Evolutionary conservation across 2,329 filamentous ascomycete genomes (phyloP), one percentile per base, ranked within the genome.

Genomic region (Monosporascus sp.): DNA sequence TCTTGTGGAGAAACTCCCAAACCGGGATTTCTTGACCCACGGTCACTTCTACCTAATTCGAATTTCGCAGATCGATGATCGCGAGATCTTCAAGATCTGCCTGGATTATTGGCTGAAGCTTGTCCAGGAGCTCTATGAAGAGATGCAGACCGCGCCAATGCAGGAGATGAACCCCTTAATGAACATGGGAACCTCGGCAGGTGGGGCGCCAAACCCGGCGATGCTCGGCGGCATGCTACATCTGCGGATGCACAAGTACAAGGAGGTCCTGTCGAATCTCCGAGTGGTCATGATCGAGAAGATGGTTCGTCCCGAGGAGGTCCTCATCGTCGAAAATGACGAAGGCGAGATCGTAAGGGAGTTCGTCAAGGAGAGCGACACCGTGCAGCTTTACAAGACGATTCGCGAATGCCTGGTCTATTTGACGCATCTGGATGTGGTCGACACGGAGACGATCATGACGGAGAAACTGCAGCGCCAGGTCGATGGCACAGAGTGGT

Each of bases 201-300:
- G 88, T 51, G 92, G 92, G 45, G 92, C 91, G 2, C 88, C 90
- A 49, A 91, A 96, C 68, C 90, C 93, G 1, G 83, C 78, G 50
- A 77, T 93, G n/a, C 79, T 97, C 57, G 87, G 86, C 63, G 96
- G 91, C 71, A 96, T 96, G 66, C 91, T 93, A 14, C 43, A 46
- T 27, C 82, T 99, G 45, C 87, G 95, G 57, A 99, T 99, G 77
- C 93, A 99, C 80, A 97, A 97, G 74, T 99, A 97, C 73, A 87
- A 87, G 60, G 91, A 97, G 68, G 88, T 99, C 20, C 77, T 99
- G 49, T 93, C 93, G 9, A 97, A 96, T 70, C 79, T 99, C 53
- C 87, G 94, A 61, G 88, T 93, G 24, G 94, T 99, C 60, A 99
- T 99, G 94, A 97, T 99, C 57, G 94, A 99, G 76, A 97, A 97